phyloP scores from a whole-genome alignment of 2,329 filamentous ascomycete species.

The Alternaria angustiovoidea region DNA sequence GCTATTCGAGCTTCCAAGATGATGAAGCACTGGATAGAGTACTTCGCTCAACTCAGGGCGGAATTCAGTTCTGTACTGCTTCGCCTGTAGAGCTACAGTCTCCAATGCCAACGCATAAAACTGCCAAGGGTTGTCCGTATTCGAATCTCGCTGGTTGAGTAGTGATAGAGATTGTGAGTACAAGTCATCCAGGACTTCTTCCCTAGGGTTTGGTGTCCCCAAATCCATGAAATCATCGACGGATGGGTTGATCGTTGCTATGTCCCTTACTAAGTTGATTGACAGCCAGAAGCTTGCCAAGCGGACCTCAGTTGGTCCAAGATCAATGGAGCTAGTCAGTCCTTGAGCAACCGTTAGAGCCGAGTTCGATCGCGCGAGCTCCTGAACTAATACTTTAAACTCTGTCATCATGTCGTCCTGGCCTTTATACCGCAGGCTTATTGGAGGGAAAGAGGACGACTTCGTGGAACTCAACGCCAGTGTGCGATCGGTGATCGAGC shows the following conservation, averaged over 20 bases:
- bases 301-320: slow-evolving; percentile 65
- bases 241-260: slow-evolving; percentile 60
- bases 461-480: slow-evolving; percentile 24
- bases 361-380: slow-evolving; percentile 58
- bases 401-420: slow-evolving; percentile 70
- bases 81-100: slow-evolving; percentile 77
- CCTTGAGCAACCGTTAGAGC: slow-evolving; percentile 65
- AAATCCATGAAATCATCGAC: slow-evolving; percentile 73
- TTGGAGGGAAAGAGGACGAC: slow-evolving; percentile 61
- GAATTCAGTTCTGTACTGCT: slow-evolving; percentile 72
- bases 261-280: slow-evolving; percentile 72
- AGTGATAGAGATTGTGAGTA: slow-evolving; percentile 73
- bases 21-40: slow-evolving; percentile 89
- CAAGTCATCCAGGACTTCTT: slow-evolving; percentile 65
- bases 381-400: slow-evolving; percentile 67
- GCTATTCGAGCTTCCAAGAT: slow-evolving; percentile 75
- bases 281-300: slow-evolving; percentile 83
- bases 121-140: slow-evolving; percentile 68
- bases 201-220: slow-evolving; percentile 39
- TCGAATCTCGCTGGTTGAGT: slow-evolving; percentile 57
- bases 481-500: slow-evolving; percentile 20
- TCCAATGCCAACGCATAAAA: slow-evolving; percentile 83
- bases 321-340: slow-evolving; percentile 70
- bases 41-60: slow-evolving; percentile 87
- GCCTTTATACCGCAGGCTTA: slow-evolving; percentile 67